These are phyloP conservation scores for Globisporangium iwayamae DNA, from an alignment of 352 stramenopile genomes.

Conservation along the genomic window DNA sequence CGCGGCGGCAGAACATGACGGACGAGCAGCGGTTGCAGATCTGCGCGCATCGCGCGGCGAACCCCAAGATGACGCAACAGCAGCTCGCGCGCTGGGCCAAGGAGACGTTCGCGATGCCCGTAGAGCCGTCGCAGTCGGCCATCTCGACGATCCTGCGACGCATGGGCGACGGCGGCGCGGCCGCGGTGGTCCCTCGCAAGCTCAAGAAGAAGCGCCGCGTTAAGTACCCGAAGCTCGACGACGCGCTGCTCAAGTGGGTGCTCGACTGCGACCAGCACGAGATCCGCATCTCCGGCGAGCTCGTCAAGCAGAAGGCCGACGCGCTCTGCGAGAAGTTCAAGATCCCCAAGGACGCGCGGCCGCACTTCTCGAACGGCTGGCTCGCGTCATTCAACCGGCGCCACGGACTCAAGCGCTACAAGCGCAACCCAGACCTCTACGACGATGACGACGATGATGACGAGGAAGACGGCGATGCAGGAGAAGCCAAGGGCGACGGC, in stretches of 20 bases:
- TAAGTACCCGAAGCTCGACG: constrained; percentile 53
- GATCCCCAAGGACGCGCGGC: constrained; percentile 18
- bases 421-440: constrained; percentile 5
- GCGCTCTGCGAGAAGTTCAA: constrained; percentile 34
- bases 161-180: neutral
- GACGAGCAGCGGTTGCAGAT: constrained; percentile 11
- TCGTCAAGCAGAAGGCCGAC: constrained; percentile 36
- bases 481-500: neutral
- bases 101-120: constrained; percentile 9
- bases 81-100: constrained; percentile 14
- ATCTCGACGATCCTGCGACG: constrained; percentile 14
- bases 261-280: constrained; percentile 27
- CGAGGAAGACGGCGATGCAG: neutral
- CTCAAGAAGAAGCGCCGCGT: constrained; percentile 27
- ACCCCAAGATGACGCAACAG: constrained; percentile 19
- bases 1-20: constrained; percentile 7
- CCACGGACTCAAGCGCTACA: constrained; percentile 25
- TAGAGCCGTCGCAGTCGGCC: constrained; percentile 15
- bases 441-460: neutral
- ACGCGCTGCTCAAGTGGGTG: constrained; percentile 45
- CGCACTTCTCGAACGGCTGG: constrained; percentile 64
- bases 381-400: constrained; percentile 51
- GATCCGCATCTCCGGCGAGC: constrained; percentile 23
- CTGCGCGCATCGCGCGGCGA: constrained; percentile 5
- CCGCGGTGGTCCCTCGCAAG: neutral